Evolutionary conservation across 2,329 filamentous ascomycete genomes (phyloP), one percentile per base, ranked within the genome.

Genomic region (Pseudogymnoascus sp.): DNA sequence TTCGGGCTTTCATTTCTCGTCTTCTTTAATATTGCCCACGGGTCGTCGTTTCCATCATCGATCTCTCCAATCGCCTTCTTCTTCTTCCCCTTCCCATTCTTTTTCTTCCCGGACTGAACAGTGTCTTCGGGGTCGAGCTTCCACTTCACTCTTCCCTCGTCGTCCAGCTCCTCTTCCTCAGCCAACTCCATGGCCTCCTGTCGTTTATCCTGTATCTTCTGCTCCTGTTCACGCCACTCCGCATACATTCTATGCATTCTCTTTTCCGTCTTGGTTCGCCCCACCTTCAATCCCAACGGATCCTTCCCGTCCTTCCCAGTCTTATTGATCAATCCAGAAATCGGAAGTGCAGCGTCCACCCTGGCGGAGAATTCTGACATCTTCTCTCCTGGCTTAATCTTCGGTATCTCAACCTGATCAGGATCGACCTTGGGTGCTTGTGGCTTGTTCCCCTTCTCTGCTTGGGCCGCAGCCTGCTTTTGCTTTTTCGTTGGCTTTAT

Each of bases 291-390:
- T 0, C 88, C 71, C 84, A 35, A 82, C 6, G 85, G 81, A 63
- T 87, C 86, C 65, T 83, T 86, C 59, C 83, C 85, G 39, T 79
- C 76, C 66, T 80, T 84, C 7, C 64, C 74, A 0, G 80, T 82
- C 68, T 86, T 88, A 65, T 80, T 84, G 61, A 84, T 78, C 7
- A 97, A 78, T 0, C 87, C 86, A 6, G 84, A 78, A 0, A 99
- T 76, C 0, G 93, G 93, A 6, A 97, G 78, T 0, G 90, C 86
- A 57, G 90, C 88, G 71, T 97, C 88, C 6, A 99, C 94, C 30
- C 92, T 85, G 9, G 86, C 83, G 6, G 86, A 78, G 71, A 95
- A 99, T 59, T 95, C 89, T 4, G 87, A 84, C 70, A 97, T 77
- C 59, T 84, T 84, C 74, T 99, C 94, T 59, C 91, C 90, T 0